Conservation (phyloP, 371 early-diverging fungal genomes). For the Massospora cicadina region DNA sequence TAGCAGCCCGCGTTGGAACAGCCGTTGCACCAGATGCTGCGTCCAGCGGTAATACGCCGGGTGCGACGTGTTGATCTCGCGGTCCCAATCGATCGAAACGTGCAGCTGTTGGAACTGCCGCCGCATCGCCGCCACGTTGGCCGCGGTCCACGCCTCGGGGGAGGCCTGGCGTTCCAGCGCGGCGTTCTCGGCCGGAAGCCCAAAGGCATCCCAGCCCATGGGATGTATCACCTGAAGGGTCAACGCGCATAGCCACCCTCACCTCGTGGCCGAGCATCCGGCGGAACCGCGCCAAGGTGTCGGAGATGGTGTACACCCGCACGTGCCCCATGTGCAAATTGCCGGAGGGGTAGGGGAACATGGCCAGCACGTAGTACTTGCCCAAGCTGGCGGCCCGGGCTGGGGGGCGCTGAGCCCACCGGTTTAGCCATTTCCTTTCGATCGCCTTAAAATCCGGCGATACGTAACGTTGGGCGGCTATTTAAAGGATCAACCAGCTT, state of each 20-base stretch:
- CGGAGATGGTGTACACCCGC: constrained; percentile 81
- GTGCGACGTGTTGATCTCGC: constrained; percentile 59
- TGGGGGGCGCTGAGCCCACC: too few species aligned
- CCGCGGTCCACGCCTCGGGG: constrained; percentile 67
- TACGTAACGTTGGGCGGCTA: too few species aligned
- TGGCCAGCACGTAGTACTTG: constrained; percentile 28
- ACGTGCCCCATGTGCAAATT: constrained; percentile 90
- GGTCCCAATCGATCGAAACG: constrained; percentile 79
- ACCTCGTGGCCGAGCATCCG: constrained; percentile 54
- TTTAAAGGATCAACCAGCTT: too few species aligned
- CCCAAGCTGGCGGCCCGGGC: too few species aligned
- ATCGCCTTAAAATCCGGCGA: too few species aligned
- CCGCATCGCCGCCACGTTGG: constrained; percentile 69
- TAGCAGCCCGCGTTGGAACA: constrained; percentile 59
- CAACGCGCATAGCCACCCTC: constrained; percentile 9
- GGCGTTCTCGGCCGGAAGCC: constrained; percentile 96
- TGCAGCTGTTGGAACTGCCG: constrained; percentile 51
- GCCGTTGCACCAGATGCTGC: constrained; percentile 62
- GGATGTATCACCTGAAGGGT: constrained; percentile 56
- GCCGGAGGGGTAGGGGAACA: constrained; percentile 94
- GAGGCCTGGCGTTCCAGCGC: constrained; percentile 74
- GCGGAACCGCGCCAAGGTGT: constrained; percentile 62
- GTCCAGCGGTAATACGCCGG: constrained; percentile 85
- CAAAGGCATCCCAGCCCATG: constrained; percentile 99
- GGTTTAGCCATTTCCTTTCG: too few species aligned